Evolutionary conservation across 1,284 basidiomycete genomes (phyloP), one percentile per base, ranked within the genome.

Genomic region (Bothia castanella): DNA sequence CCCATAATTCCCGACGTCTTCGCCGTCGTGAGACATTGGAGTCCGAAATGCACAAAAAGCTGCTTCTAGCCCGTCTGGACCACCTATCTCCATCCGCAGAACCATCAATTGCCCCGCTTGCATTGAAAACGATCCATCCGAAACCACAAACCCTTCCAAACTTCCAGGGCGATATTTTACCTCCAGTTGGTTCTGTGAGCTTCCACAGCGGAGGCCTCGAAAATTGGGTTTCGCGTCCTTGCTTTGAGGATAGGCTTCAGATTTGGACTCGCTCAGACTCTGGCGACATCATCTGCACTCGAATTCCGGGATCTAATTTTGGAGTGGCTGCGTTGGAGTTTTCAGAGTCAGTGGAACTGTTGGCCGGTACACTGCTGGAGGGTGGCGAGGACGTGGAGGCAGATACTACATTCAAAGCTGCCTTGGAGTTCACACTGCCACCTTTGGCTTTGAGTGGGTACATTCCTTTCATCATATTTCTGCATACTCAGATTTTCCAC

Each of bases 261-360:
- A 70, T 85, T 4, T 86, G 80, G 72, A 62, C 75, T 13, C 70
- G 72, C 19, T 66, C 69, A 27, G 71, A 75, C 39, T 68, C 61
- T 34, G 62, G 66, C 42, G 58, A 67, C 25, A 56, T 81, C 43
- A 56, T 65, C 31, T 58, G 67, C 45, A 69, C 67, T 25, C 71
- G 67, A 25, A 72, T 87, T 37, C 59, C 74, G 52, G 72, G 81
- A 60, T 64, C 74, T 51, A 51, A 72, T 6, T 69, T 79, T 20
- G 86, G 82, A n/a, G 83, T 90, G 37, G 82, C 85, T 45, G 82
- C 82, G 37, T 72, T 90, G 41, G 87, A 89, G 58, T 85, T 80
- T 58, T 85, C 87, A 12, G 77, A 81, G 51, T 66, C 73, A 19
- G 62, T 88, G 23, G 85, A 89, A 58, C 69, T 76, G 20, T 71